These are phyloP conservation scores for Pichia membranifaciens DNA, from an alignment of 805 yeast species.

Conservation along the genomic window DNA sequence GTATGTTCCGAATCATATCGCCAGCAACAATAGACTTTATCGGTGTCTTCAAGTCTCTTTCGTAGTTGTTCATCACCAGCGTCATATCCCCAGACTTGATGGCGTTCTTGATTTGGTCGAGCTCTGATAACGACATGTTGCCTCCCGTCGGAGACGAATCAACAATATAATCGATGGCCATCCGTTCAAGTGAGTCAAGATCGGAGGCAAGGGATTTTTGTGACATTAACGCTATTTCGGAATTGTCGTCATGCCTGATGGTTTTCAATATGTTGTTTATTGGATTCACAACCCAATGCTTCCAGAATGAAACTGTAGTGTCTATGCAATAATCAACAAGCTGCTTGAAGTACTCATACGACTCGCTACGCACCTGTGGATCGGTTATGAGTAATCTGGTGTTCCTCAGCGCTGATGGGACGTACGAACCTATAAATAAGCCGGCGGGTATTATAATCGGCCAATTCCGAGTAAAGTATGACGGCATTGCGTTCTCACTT, in stretches of 20 bases:
- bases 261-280: conserved; percentile 64
- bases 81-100: conserved; percentile 75
- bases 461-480: conserved; percentile 13
- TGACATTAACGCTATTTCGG: conserved; percentile 70
- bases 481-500: conserved; percentile 8
- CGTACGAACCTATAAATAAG: conserved; percentile 28
- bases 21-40: conserved; percentile 60
- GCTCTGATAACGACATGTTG: conserved; percentile 1
- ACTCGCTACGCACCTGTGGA: conserved; percentile 48
- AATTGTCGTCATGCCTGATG: conserved; percentile 74
- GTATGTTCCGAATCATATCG: conserved; percentile 62
- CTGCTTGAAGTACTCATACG: conserved; percentile 36
- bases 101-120: conserved; percentile 35
- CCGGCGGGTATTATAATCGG: conserved; percentile 6
- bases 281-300: conserved; percentile 83
- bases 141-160: conserved; percentile 27
- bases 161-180: conserved; percentile 69
- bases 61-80: conserved; percentile 74
- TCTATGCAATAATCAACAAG: conserved; percentile 51
- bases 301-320: conserved; percentile 60
- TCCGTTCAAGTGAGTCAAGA: conserved; percentile 72
- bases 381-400: conserved; percentile 37
- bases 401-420: conserved; percentile 47
- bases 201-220: conserved; percentile 76
- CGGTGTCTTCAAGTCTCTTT: conserved; percentile 66